Conservation (phyloP, 805 yeast species). For the Lachancea dasiensis region DNA sequence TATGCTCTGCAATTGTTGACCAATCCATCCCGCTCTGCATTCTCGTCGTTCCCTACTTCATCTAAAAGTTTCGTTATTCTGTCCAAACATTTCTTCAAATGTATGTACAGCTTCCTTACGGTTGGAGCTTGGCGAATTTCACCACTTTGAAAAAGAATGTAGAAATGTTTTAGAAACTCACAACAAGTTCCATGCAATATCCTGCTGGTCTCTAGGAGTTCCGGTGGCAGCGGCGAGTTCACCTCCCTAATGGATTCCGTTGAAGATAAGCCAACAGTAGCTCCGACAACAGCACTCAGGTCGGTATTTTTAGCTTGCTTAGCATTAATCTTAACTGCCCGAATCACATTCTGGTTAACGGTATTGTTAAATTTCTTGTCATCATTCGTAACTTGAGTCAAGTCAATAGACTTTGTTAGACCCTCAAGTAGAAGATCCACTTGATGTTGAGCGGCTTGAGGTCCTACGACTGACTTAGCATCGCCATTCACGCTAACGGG, state of each 20-base stretch:
- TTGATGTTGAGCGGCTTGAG: conserved; percentile 19
- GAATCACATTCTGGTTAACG: conserved; percentile 37
- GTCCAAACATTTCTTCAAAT: conserved; percentile 42
- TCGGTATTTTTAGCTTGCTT: conserved; percentile 42
- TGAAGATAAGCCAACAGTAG: conserved; percentile 18
- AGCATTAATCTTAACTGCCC: conserved; percentile 46
- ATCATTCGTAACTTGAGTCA: conserved; percentile 25
- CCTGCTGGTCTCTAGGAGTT: conserved; percentile 44
- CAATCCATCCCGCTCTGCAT: conserved; percentile 24
- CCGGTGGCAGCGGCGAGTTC: conserved; percentile 31
- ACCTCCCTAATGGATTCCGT: conserved; percentile 28
- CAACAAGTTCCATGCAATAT: conserved; percentile 66
- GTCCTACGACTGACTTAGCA: background rate
- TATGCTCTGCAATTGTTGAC: conserved; percentile 29
- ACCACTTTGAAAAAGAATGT: conserved; percentile 54
- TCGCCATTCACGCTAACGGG: background rate
- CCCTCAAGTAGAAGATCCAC: conserved; percentile 16
- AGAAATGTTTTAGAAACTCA: conserved; percentile 72
- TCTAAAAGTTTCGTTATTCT: conserved; percentile 33
- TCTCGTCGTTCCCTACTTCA: conserved; percentile 29
- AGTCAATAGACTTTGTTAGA: conserved; percentile 22
- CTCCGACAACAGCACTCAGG: conserved; percentile 22
- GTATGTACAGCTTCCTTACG: conserved; percentile 42
- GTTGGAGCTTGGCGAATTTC: conserved; percentile 39
- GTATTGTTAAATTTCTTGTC: conserved; percentile 23